These are phyloP conservation scores for Colletotrichum cordylinicola DNA, from an alignment of 2,329 filamentous ascomycete genomes.

Conservation along the genomic window DNA sequence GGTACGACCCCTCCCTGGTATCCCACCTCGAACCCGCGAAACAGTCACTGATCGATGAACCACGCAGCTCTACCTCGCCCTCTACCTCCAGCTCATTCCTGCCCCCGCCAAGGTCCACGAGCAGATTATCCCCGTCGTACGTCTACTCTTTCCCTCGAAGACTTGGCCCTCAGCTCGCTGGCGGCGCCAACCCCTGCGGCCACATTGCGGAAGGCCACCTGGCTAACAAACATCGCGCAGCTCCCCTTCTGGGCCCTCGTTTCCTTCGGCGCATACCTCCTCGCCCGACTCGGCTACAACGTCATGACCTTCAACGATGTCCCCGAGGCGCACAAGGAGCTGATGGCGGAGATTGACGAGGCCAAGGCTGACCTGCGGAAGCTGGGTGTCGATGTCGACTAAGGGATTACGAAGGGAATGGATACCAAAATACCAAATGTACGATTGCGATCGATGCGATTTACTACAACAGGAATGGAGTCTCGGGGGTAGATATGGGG, in stretches of 20 bases:
- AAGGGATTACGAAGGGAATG: slow-evolving; percentile 26
- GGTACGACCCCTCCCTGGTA: slow-evolving; percentile 56
- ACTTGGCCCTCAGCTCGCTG: neutral
- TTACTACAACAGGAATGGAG: neutral
- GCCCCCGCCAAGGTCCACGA: slow-evolving; percentile 79
- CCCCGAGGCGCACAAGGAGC: slow-evolving; percentile 85
- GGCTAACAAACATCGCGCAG: slow-evolving; percentile 49
- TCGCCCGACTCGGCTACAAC: slow-evolving; percentile 90
- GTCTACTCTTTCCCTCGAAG: slow-evolving; percentile 36
- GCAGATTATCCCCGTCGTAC: slow-evolving; percentile 88
- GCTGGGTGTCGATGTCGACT: slow-evolving; percentile 81
- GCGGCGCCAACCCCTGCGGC: neutral
- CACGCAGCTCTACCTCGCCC: slow-evolving; percentile 83
- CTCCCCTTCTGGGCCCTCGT: slow-evolving; percentile 93
- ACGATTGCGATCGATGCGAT: neutral
- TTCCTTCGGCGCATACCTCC: slow-evolving; percentile 88
- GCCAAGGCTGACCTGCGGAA: slow-evolving; percentile 76
- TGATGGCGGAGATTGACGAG: slow-evolving; percentile 83
- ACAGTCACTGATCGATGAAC: slow-evolving; percentile 21
- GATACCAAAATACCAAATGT: neutral
- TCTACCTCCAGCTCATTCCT: slow-evolving; percentile 84
- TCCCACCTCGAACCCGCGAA: neutral
- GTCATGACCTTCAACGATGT: slow-evolving; percentile 98
- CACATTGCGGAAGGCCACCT: neutral
- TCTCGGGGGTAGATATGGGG: neutral